Conservation (phyloP, 2,329 filamentous ascomycete genomes). For the Exophiala sp. region DNA sequence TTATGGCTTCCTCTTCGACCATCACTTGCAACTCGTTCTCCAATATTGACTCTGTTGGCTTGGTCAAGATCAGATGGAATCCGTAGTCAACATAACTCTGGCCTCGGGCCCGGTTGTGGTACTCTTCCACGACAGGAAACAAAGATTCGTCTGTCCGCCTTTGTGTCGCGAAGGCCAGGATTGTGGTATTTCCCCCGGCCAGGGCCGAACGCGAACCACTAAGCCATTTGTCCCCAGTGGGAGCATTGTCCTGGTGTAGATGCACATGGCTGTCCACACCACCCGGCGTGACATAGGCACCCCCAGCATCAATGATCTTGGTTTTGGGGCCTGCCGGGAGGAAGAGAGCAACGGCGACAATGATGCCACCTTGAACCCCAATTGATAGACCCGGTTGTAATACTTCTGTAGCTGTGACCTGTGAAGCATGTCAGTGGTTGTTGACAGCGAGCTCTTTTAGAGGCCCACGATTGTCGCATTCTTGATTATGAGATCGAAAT, state of each 20-base stretch:
- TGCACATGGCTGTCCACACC: constrained; percentile 49
- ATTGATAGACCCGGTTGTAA: constrained; percentile 42
- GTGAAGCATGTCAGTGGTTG: not conserved
- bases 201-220: constrained; percentile 51
- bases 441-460: constrained; percentile 10
- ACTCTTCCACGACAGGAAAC: constrained; percentile 43
- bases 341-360: constrained; percentile 40
- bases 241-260: constrained; percentile 42
- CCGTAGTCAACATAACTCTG: constrained; percentile 54
- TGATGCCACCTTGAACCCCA: constrained; percentile 45
- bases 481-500: constrained; percentile 38
- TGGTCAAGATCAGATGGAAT: constrained; percentile 43
- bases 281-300: constrained; percentile 35
- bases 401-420: constrained; percentile 46
- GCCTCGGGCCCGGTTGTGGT: constrained; percentile 41
- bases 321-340: constrained; percentile 35
- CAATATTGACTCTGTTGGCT: constrained; percentile 32
- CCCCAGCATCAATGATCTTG: constrained; percentile 40
- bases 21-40: constrained; percentile 37
- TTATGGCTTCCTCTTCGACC: constrained; percentile 38
- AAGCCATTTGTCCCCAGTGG: constrained; percentile 43
- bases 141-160: constrained; percentile 43
- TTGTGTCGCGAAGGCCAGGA: constrained; percentile 54
- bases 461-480: constrained; percentile 39
- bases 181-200: constrained; percentile 54